Evolutionary conservation across 257 asterid species (phyloP).

Genomic region (Solanum sejunctum): DNA sequence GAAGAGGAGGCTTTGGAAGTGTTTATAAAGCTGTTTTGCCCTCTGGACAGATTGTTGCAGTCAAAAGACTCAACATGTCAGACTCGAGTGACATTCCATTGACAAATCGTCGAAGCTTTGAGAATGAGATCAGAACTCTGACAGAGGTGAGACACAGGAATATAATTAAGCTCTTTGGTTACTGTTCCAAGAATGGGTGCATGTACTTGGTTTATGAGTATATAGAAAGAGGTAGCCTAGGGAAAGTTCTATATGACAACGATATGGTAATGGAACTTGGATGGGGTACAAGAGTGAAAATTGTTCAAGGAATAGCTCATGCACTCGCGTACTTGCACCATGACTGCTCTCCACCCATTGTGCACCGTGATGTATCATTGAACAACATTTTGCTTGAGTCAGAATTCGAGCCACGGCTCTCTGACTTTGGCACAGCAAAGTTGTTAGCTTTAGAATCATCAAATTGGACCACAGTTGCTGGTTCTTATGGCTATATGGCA

Average conservation of each 20-base stretch:
- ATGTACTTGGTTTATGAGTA: constrained; percentile 91
- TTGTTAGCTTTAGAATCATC: constrained; percentile 51
- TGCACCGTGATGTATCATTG: constrained; percentile 71
- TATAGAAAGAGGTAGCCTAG: constrained; percentile 69
- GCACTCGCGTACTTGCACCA: constrained; percentile 95
- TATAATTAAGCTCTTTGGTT: constrained; percentile 78
- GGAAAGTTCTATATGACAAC: constrained; percentile 33
- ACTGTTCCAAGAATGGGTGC: constrained; percentile 54
- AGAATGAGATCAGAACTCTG: constrained; percentile 70
- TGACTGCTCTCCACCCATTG: constrained; percentile 78
- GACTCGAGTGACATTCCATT: constrained; percentile 48
- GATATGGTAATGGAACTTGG: constrained; percentile 36
- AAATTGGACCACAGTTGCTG: constrained; percentile 70
- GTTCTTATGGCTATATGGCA: constrained; percentile 98
- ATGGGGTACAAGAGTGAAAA: constrained; percentile 60
- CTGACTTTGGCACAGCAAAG: constrained; percentile 93
- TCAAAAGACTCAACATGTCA: constrained; percentile 54
- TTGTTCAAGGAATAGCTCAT: constrained; percentile 75
- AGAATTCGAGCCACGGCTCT: constrained; percentile 58
- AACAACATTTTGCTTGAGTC: constrained; percentile 68
- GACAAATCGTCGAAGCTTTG: constrained; percentile 39
- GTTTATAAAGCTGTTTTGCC: constrained; percentile 60
- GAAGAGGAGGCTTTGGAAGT: constrained; percentile 82
- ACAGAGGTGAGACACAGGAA: constrained; percentile 87
- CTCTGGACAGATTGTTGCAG: constrained; percentile 56